phyloP scores from a whole-genome alignment of 495 filamentous ascomycete species.

The Neurospora sp. region DNA sequence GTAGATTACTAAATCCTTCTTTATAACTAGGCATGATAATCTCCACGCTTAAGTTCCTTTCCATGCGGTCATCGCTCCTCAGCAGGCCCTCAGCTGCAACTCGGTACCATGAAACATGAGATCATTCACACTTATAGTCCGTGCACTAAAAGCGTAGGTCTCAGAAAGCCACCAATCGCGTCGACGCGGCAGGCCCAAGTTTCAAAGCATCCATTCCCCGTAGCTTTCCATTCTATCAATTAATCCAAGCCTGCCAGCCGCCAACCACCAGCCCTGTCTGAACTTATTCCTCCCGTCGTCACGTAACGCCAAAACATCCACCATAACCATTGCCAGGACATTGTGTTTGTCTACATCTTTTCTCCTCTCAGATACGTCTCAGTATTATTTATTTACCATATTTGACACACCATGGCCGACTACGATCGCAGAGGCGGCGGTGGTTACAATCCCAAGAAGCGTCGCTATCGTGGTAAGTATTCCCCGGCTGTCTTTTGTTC shows the following conservation, averaged over 20 bases:
- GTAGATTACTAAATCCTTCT: background rate
- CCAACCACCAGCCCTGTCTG: background rate
- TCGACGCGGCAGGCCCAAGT: background rate
- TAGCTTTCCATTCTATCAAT: background rate
- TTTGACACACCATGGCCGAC: constrained; percentile 51
- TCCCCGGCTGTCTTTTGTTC: background rate
- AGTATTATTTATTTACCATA: background rate
- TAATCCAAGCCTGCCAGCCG: background rate
- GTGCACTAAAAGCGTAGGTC: background rate
- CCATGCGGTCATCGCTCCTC: background rate
- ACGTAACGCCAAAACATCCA: background rate
- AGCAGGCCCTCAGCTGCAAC: background rate
- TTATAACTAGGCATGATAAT: background rate
- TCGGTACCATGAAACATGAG: background rate
- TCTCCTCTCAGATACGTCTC: background rate
- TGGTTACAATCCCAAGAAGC: constrained; percentile 55
- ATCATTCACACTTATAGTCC: background rate
- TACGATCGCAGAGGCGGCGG: constrained; percentile 55
- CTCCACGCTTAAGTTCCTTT: background rate
- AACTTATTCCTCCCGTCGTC: background rate
- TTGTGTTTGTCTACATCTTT: background rate
- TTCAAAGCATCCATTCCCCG: background rate
- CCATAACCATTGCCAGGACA: background rate
- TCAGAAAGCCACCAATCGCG: background rate
- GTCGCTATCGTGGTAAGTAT: constrained; percentile 40